phyloP scores from a whole-genome alignment of 768 basidiomycete genomes.

The Lactifluus piperatus region DNA sequence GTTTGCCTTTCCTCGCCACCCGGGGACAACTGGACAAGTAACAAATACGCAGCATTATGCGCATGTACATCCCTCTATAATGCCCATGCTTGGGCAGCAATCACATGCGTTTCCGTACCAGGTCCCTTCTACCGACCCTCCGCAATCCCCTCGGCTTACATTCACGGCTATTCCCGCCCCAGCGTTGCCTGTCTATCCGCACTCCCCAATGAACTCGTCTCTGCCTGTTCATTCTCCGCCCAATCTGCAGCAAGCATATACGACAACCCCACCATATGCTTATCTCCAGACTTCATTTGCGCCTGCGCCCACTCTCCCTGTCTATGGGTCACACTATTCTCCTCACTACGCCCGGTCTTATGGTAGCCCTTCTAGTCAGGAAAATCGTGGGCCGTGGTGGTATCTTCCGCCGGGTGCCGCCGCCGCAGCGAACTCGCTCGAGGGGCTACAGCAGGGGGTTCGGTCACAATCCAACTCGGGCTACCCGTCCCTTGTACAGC shows the following conservation, averaged over 20 bases:
- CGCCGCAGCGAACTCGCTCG: constrained; percentile 21
- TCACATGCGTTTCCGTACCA: constrained; percentile 34
- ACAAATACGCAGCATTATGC: constrained; percentile 14
- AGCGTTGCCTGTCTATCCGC: constrained; percentile 3
- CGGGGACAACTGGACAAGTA: constrained; percentile 5
- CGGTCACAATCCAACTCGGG: constrained; percentile 27
- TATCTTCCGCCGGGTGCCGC: constrained; percentile 30
- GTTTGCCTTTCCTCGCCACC: constrained; percentile 6
- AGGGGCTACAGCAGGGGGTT: constrained; percentile 26
- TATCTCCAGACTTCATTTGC: constrained; percentile 30
- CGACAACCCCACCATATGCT: constrained; percentile 29
- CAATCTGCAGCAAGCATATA: constrained; percentile 18
- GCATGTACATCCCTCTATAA: constrained; percentile 23
- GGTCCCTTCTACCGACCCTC: constrained; percentile 28
- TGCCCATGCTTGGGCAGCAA: constrained; percentile 31
- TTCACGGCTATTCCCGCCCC: constrained; percentile 19
- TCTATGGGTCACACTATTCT: constrained; percentile 34
- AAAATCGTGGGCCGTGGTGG: constrained; percentile 46
- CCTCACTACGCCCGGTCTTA: constrained; percentile 29
- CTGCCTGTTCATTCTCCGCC: constrained; percentile 21
- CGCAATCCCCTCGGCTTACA: constrained; percentile 25
- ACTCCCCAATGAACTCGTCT: constrained; percentile 18
- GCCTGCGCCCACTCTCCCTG: constrained; percentile 27
- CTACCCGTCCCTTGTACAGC: constrained; percentile 22
- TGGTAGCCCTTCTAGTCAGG: constrained; percentile 27